A percentile compares a stretch with the other conserved stretches of the same genome.
Evolutionary conservation across 768 basidiomycete species (phyloP).

Genomic region (Hypholoma fasciculare): DNA sequence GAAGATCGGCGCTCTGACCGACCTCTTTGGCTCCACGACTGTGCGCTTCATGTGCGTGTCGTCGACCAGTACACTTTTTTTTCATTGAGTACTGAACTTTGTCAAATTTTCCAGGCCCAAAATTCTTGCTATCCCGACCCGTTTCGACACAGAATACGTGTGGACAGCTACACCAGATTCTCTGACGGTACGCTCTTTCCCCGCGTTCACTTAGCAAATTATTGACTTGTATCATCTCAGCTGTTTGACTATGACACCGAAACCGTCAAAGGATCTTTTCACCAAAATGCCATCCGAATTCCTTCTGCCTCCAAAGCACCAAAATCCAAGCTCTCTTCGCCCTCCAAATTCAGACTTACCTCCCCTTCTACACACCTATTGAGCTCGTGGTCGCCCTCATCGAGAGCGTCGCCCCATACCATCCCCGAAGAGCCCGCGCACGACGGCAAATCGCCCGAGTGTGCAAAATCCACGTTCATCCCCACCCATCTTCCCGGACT

Average conservation of each 20-base stretch:
- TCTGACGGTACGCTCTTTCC: constrained; percentile 41
- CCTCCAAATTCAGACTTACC: constrained; percentile 12
- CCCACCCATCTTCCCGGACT: constrained; percentile 52
- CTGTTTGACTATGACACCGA: constrained; percentile 54
- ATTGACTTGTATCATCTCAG: constrained; percentile 26
- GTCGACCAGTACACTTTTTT: background rate
- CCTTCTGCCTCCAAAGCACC: constrained; percentile 28
- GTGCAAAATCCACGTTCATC: constrained; percentile 38
- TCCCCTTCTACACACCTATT: constrained; percentile 16
- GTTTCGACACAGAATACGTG: constrained; percentile 61
- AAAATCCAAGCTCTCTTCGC: constrained; percentile 20
- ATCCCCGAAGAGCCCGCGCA: constrained; percentile 21
- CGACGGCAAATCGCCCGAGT: constrained; percentile 4
- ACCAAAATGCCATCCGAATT: constrained; percentile 49
- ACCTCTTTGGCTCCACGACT: constrained; percentile 58
- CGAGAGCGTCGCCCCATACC: constrained; percentile 19
- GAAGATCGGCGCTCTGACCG: constrained; percentile 48
- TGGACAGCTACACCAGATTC: constrained; percentile 60
- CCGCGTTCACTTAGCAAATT: background rate
- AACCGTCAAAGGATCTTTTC: constrained; percentile 48
- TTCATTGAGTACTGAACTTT: background rate
- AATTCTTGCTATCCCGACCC: constrained; percentile 57
- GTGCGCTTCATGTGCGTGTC: constrained; percentile 52
- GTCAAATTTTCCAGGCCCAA: constrained; percentile 42
- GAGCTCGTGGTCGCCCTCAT: constrained; percentile 14